Evolutionary conservation across 805 yeast species (phyloP).

Genomic region (Candida awuae): DNA sequence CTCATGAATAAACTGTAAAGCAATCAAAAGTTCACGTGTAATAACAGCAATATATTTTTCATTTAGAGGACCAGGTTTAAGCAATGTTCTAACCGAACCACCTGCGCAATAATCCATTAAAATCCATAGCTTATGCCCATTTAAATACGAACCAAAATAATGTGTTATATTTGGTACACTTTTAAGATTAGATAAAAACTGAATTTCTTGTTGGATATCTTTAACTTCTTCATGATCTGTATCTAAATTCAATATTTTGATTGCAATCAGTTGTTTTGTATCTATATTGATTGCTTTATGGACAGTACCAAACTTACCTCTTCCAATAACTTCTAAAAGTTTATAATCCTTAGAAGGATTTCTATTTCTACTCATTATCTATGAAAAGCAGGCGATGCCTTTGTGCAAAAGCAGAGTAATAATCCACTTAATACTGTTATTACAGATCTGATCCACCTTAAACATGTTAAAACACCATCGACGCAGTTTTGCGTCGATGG

Average conservation of each 20-base stretch:
- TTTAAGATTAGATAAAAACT: slow-evolving; percentile 73
- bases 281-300: slow-evolving; percentile 72
- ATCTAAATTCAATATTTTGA: slow-evolving; percentile 85
- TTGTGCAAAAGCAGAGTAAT: too few relatives aligned
- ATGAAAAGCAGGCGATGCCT: neutral
- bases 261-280: slow-evolving; percentile 79
- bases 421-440: too few relatives aligned
- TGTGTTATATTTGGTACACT: slow-evolving; percentile 87
- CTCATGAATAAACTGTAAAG: slow-evolving; percentile 72
- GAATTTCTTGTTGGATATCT: slow-evolving; percentile 90
- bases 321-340: slow-evolving; percentile 84
- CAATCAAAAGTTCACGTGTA: slow-evolving; percentile 71
- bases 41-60: slow-evolving; percentile 81
- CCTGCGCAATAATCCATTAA: slow-evolving; percentile 98
- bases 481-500: too few relatives aligned
- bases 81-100: slow-evolving; percentile 80
- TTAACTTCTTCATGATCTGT: slow-evolving; percentile 90
- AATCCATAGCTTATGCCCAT: slow-evolving; percentile 92
- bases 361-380: slow-evolving; percentile 3
- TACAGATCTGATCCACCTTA: too few relatives aligned
- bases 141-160: slow-evolving; percentile 80
- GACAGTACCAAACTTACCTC: slow-evolving; percentile 96
- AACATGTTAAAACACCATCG: too few relatives aligned
- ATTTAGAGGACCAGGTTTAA: slow-evolving; percentile 81
- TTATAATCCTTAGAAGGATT: slow-evolving; percentile 41